These are phyloP conservation scores for Lactarius hatsudake DNA, from an alignment of 768 basidiomycete genomes.

Conservation along the genomic window DNA sequence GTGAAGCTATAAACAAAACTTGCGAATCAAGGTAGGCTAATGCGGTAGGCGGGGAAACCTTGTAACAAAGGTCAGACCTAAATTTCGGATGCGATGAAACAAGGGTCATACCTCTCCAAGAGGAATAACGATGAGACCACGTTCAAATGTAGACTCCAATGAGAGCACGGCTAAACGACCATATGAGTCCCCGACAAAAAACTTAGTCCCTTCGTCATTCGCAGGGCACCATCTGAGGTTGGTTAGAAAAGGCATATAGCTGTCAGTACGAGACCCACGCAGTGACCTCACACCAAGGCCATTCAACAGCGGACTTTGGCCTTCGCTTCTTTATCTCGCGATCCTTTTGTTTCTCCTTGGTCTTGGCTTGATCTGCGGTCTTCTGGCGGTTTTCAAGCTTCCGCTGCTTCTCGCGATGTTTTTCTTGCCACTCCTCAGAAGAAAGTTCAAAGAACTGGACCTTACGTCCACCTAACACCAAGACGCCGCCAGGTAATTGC, in stretches of 20 bases:
- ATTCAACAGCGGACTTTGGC: conserved; percentile 54
- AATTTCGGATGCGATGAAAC: background rate
- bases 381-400: conserved; percentile 51
- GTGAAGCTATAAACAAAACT: conserved; percentile 75
- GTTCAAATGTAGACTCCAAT: conserved; percentile 40
- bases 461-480: conserved; percentile 67
- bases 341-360: conserved; percentile 56
- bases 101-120: conserved; percentile 67
- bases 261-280: conserved; percentile 47
- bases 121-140: conserved; percentile 51
- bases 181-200: conserved; percentile 66
- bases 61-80: conserved; percentile 13
- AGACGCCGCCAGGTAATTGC: conserved; percentile 55
- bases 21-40: conserved; percentile 72
- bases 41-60: conserved; percentile 71
- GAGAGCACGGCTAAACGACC: conserved; percentile 71
- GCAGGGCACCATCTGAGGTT: conserved; percentile 49
- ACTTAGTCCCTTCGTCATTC: conserved; percentile 45
- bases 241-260: conserved; percentile 3
- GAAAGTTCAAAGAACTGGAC: conserved; percentile 61
- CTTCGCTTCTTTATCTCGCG: conserved; percentile 54
- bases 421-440: conserved; percentile 45
- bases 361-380: conserved; percentile 43
- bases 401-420: conserved; percentile 54
- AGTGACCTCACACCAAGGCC: conserved; percentile 74